These are phyloP conservation scores for Schizosaccharomyces octosporus DNA, from an alignment of 805 yeast genomes.

Conservation along the genomic window DNA sequence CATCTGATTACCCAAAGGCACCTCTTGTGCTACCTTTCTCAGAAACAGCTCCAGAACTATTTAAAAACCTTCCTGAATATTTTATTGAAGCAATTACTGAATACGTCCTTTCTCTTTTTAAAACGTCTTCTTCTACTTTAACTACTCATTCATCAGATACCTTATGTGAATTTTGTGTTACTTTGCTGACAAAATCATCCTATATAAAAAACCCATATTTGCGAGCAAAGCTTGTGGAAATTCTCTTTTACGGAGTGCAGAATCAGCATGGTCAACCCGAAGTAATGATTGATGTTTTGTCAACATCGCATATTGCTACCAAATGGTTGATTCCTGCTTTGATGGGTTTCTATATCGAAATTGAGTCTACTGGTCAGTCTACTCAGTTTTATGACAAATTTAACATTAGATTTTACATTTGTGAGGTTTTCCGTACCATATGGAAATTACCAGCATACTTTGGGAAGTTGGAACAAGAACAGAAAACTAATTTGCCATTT, in stretches of 20 bases:
- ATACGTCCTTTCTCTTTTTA: conserved; percentile 37
- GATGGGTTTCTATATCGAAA: conserved; percentile 75
- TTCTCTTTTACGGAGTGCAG: conserved; percentile 41
- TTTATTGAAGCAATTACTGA: conserved; percentile 59
- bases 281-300: conserved; percentile 41
- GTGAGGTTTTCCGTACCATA: conserved; percentile 54
- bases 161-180: conserved; percentile 48
- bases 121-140: conserved; percentile 15
- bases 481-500: conserved; percentile 48
- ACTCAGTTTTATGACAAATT: conserved; percentile 92
- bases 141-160: conserved; percentile 6
- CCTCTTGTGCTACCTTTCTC: conserved; percentile 32
- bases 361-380: conserved; percentile 86
- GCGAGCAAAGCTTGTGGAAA: conserved; percentile 61
- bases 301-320: conserved; percentile 33
- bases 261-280: conserved; percentile 35
- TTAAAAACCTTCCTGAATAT: conserved; percentile 68
- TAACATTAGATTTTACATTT: conserved; percentile 67
- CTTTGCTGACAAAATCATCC: conserved; percentile 39
- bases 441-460: conserved; percentile 57
- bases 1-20: conserved; percentile 28
- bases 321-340: conserved; percentile 56
- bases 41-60: conserved; percentile 35
- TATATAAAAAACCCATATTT: conserved; percentile 77
- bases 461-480: conserved; percentile 40